phyloP scores from a whole-genome alignment of 139 green algal species.

The Eudorina sp. region DNA sequence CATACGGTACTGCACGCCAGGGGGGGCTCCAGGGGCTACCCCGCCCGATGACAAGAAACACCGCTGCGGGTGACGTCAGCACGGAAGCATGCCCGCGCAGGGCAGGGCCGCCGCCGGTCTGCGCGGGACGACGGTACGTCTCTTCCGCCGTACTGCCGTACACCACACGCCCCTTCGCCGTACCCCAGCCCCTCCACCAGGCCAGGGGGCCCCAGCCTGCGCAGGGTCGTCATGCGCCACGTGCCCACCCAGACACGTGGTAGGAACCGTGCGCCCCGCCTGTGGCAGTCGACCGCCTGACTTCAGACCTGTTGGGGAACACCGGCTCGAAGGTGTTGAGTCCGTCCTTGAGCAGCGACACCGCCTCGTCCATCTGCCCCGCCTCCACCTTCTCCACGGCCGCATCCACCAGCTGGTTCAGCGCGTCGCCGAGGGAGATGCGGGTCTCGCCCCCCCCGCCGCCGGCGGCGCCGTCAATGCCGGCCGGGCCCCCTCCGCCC shows the following conservation, averaged over 20 bases:
- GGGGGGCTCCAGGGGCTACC: too few species aligned
- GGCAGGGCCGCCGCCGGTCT: too few species aligned
- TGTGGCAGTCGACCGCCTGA: background rate
- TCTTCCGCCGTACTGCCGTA: too few species aligned
- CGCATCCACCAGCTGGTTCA: conserved; percentile 61
- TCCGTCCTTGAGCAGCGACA: conserved; percentile 64
- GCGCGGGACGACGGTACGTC: too few species aligned
- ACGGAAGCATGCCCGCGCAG: too few species aligned
- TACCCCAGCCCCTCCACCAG: background rate
- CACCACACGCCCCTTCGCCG: background rate
- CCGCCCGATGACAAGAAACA: too few species aligned
- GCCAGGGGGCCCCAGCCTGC: too few species aligned
- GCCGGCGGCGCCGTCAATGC: background rate
- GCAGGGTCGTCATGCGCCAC: too few species aligned
- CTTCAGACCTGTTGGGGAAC: conserved; percentile 58
- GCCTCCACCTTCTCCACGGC: conserved; percentile 66
- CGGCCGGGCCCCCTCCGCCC: background rate
- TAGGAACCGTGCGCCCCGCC: background rate
- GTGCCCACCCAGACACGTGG: background rate
- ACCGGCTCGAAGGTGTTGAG: conserved; percentile 55
- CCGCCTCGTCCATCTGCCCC: conserved; percentile 48
- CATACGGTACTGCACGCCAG: too few species aligned
- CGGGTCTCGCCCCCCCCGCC: background rate
- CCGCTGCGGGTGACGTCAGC: too few species aligned
- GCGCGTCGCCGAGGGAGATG: conserved; percentile 50